A percentile compares a stretch with the other conserved stretches of the same genome.
Conservation (phyloP, 345 rosid genomes). For the Pistacia integerrima region DNA sequence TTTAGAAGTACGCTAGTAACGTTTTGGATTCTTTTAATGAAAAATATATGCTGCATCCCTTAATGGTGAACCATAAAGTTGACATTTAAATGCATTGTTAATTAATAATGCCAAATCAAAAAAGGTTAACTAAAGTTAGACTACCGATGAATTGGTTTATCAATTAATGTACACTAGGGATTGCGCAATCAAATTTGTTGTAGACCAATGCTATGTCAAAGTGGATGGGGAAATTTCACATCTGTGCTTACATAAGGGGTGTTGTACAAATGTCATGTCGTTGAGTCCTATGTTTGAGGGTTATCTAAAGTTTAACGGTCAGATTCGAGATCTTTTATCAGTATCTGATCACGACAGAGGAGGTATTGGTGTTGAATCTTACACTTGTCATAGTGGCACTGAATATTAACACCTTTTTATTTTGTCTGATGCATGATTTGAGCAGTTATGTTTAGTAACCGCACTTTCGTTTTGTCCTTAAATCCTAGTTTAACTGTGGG, state of each 20-base stretch:
- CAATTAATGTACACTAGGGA: background rate
- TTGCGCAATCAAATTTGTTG: background rate
- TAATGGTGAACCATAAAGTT: background rate
- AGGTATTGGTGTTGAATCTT: background rate
- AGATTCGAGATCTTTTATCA: background rate
- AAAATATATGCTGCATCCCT: background rate
- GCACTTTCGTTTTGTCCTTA: background rate
- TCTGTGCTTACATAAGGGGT: background rate
- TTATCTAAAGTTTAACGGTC: background rate
- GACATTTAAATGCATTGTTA: background rate
- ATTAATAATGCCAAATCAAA: background rate
- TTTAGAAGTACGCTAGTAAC: background rate
- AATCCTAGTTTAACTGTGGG: constrained; percentile 1
- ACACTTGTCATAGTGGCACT: background rate
- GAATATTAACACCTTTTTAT: background rate
- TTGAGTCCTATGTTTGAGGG: background rate
- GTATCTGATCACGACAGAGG: background rate
- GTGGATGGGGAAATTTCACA: background rate
- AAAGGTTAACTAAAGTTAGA: too few species aligned
- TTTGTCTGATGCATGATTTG: background rate
- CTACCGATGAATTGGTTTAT: too few species aligned
- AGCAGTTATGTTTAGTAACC: background rate
- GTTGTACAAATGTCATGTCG: background rate
- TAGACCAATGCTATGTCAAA: background rate
- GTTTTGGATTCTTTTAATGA: background rate